Percentiles rank a stretch among this genome's conserved stretches.
Evolutionary conservation across 306 rosid genomes (phyloP).

Genomic region (Prosopis cineraria): DNA sequence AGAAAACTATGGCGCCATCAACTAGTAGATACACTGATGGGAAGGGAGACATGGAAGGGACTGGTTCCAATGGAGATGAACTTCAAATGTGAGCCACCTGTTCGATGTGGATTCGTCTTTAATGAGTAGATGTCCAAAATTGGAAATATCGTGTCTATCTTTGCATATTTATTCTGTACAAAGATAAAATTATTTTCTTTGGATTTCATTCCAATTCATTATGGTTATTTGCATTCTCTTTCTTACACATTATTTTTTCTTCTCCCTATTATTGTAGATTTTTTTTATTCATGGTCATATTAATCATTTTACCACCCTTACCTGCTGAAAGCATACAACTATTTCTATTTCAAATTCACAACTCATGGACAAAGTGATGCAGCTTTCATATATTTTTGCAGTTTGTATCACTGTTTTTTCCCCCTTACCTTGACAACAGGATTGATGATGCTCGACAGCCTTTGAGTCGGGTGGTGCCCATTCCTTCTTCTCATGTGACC

Average conservation of each 20-base stretch:
- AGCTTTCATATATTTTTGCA: constrained; percentile 21
- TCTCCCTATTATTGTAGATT: not conserved
- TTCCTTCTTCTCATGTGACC: constrained; percentile 83
- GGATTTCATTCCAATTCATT: not conserved
- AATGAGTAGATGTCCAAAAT: constrained; percentile 11
- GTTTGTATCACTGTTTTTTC: constrained; percentile 24
- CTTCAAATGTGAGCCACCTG: constrained; percentile 75
- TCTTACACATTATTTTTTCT: constrained; percentile 3
- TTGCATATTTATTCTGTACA: not conserved
- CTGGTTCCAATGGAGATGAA: constrained; percentile 98
- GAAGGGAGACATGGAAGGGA: constrained; percentile 95
- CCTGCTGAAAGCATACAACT: not conserved
- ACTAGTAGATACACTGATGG: constrained; percentile 81
- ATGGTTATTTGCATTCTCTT: not conserved
- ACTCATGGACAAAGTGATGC: not conserved
- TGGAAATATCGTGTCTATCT: constrained; percentile 8
- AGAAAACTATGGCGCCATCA: constrained; percentile 75
- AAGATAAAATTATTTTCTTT: not conserved
- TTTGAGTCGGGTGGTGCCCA: constrained; percentile 90
- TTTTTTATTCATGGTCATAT: constrained; percentile 6
- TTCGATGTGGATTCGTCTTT: constrained; percentile 9
- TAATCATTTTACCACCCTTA: not conserved
- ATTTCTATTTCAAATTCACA: not conserved
- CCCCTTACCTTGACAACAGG: constrained; percentile 49
- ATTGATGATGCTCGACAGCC: constrained; percentile 97